phyloP scores from a whole-genome alignment of 352 stramenopile species.

The Blastocystis sp. region DNA sequence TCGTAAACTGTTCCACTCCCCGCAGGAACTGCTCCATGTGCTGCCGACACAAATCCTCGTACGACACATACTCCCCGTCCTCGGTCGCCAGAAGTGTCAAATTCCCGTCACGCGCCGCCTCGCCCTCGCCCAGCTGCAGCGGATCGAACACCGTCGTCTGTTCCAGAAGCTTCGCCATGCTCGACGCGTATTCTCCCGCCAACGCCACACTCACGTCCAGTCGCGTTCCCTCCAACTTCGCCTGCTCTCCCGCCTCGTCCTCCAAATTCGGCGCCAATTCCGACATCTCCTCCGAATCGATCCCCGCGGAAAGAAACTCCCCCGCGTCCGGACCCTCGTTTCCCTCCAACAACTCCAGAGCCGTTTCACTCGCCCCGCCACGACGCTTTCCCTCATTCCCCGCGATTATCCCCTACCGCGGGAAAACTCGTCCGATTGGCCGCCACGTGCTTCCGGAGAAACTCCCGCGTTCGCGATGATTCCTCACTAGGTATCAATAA shows the following conservation, averaged over 20 bases:
- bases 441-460: background rate
- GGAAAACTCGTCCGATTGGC: background rate
- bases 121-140: background rate
- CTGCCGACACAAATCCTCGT: constrained; percentile 29
- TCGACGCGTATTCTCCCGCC: background rate
- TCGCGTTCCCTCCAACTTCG: background rate
- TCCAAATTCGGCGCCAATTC: constrained; percentile 24
- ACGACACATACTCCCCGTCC: background rate
- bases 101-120: background rate
- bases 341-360: background rate
- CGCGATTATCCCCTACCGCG: background rate
- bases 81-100: background rate
- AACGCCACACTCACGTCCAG: constrained; percentile 14
- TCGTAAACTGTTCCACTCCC: constrained; percentile 12
- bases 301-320: background rate
- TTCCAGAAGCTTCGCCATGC: background rate
- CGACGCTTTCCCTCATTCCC: background rate
- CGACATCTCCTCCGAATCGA: background rate
- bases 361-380: background rate
- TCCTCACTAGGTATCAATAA: background rate
- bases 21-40: constrained; percentile 26
- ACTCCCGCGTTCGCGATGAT: background rate
- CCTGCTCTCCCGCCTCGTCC: background rate
- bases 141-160: constrained; percentile 33
- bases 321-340: background rate